Evolutionary conservation across 371 early-diverging fungal genomes (phyloP), one percentile per base, ranked within the genome.

Genomic region (Nematocida parisii): DNA sequence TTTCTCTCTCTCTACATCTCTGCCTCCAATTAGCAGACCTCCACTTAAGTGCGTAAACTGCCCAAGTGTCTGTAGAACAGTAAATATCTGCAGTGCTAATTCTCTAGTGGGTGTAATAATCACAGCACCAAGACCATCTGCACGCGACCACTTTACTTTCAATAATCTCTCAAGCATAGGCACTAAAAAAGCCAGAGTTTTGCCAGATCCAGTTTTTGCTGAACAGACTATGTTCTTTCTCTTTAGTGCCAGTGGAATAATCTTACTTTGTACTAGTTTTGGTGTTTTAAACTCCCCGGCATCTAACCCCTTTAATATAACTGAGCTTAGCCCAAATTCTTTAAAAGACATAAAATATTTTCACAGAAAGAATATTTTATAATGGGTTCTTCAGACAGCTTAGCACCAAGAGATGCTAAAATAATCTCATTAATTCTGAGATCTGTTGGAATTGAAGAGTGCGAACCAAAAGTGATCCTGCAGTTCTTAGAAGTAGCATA

Each of bases 151-250:
- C 44, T 56, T 77, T 7, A 22, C 22, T 7, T 13, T 20, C 40
- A 77, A 46, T 15, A 95, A 90, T 87, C 95, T 94, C 88, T 97
- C 95, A 50, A 97, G 90, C 13, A 94, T 91, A 11, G 95, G 93
- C 60, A 96, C 89, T 4, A 96, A 95, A 87, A 96, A 97, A 50
- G 95, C 96, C 20, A 95, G 95, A 2, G 98, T 97, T 89, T 97
- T 97, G 83, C 98, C 98, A 93, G 96, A 93, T 87, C 98, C 98
- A 81, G 93, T 93, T 89, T 96, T 95, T 87, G 98, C 96, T 88
- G 96, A 96, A 88, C 94, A 95, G 54, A 97, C 89, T 56, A 96
- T 93, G 87, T 96, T 96, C 89, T 91, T 92, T 75, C 95, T 94
- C 73, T 94, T 89, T 80, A 95, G 92, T 40, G 96, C 94, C 83